phyloP scores from a whole-genome alignment of 2,329 filamentous ascomycete genomes.

The Penicillium sp. region DNA sequence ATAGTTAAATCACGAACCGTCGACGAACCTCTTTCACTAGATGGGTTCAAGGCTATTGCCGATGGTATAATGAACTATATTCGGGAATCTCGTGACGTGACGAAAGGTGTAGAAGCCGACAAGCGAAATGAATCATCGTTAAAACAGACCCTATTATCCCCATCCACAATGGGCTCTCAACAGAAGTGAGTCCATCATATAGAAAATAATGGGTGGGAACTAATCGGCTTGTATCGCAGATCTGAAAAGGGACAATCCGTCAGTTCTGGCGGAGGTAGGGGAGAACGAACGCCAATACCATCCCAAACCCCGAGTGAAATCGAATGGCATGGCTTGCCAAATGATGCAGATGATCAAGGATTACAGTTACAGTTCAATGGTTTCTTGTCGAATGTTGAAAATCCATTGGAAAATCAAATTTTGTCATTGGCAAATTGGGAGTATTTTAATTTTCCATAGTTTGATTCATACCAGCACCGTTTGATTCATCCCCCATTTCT shows the following conservation, averaged over 20 bases:
- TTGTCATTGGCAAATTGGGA: slow-evolving; percentile 1
- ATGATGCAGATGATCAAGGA: neutral
- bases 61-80: slow-evolving; percentile 5
- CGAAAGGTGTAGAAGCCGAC: neutral
- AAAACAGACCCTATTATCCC: neutral
- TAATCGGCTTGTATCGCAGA: neutral
- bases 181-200: neutral
- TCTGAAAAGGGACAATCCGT: neutral
- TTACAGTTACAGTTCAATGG: neutral
- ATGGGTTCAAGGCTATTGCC: neutral
- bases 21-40: neutral
- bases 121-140: neutral
- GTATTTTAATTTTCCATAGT: neutral
- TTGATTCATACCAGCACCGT: neutral
- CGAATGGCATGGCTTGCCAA: neutral
- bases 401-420: neutral
- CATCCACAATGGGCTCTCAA: neutral
- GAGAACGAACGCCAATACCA: neutral
- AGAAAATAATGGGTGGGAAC: neutral
- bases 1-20: neutral
- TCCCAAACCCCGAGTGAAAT: neutral
- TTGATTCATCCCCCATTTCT: too few relatives aligned
- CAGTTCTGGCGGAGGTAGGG: neutral
- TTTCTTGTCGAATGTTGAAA: neutral
- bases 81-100: neutral